Conservation (phyloP, 768 basidiomycete species). For the Phaeolepiota aurea region DNA sequence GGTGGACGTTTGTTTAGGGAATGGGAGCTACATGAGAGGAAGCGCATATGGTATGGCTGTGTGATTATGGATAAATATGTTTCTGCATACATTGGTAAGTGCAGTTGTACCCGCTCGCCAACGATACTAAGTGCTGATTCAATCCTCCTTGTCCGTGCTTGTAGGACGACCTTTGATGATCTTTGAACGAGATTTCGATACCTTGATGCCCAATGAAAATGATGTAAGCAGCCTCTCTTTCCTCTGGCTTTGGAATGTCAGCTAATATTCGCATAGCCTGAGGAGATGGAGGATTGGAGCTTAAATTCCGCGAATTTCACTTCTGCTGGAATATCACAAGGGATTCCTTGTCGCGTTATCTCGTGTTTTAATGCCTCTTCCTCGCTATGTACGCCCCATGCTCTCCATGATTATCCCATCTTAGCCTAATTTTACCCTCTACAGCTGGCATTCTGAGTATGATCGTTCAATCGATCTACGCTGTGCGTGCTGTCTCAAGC, state of each 20-base stretch:
- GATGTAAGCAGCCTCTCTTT: slow-evolving; percentile 33
- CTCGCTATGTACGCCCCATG: slow-evolving; percentile 45
- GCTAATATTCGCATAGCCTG: slow-evolving; percentile 29
- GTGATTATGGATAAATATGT: slow-evolving; percentile 76
- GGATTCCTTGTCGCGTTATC: slow-evolving; percentile 41
- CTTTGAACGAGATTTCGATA: slow-evolving; percentile 71
- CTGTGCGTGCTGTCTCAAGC: slow-evolving; percentile 45
- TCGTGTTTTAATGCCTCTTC: slow-evolving; percentile 80
- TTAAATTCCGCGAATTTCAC: slow-evolving; percentile 19
- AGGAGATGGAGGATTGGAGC: slow-evolving; percentile 53
- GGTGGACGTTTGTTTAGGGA: slow-evolving; percentile 49
- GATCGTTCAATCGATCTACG: slow-evolving; percentile 66
- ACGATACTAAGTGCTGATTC: too few species aligned
- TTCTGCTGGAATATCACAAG: slow-evolving; percentile 16
- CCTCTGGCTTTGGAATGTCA: slow-evolving; percentile 1
- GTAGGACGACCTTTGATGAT: slow-evolving; percentile 69
- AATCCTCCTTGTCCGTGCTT: too few species aligned
- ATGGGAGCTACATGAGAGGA: slow-evolving; percentile 60
- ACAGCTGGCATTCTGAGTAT: slow-evolving; percentile 61
- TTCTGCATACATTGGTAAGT: slow-evolving; percentile 66
- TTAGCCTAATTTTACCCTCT: background rate
- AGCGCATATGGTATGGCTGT: slow-evolving; percentile 74
- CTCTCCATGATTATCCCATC: background rate
- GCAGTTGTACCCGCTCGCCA: too few species aligned
- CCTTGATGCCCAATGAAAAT: slow-evolving; percentile 49